Evolutionary conservation across 139 green algal genomes (phyloP), one percentile per base, ranked within the genome.

Genomic region (Chlamydomonas incerta): DNA sequence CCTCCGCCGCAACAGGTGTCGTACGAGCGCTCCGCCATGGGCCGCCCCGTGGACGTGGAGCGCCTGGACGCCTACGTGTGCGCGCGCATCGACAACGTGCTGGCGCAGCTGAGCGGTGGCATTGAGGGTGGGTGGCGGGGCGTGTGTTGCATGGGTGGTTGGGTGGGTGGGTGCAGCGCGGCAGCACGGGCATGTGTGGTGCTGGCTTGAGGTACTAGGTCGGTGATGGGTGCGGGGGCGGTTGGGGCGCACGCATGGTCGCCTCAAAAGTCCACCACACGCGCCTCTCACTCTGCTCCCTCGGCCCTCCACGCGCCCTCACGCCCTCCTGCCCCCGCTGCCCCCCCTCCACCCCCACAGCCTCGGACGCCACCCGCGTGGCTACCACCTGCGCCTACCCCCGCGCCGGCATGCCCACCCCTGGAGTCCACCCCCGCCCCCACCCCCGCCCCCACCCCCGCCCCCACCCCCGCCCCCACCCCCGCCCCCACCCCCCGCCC

Each of bases 31-130:
- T 37, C 74, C 3, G 21, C 31, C 34, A 1, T n/a, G 21, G 57
- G 6, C 26, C 10, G 24, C 26, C n/a, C 33, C 0, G 55, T 28
- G 13, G 74, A 81, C 5, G 24, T 60, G 33, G 31, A 20, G 6
- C 74, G 74, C 21, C 23, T 81, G 57, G 74, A 81, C 57, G 74
- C 74, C 24, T 70, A 81, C 74, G 33, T 81, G 24, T 70, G 57
- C 33, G 57, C 74, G 0, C 74, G 74, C 33, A 13, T 81, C 2
- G 74, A 81, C 57, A 57, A 34, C 4, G 3, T 55, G 74, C 57
- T 81, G n/a, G 57, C 37, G 9, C 57, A 17, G 29, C 33, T 37
- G 11, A 70, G 57, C 26, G 74, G 74, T 8, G 41, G 41, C 41
- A 50, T 50, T 18, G 5, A 21, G 15, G 73, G 52, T 68, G 52